These are phyloP conservation scores for Sporobolomyces pararoseus DNA, from an alignment of 768 basidiomycete genomes.

Conservation along the genomic window DNA sequence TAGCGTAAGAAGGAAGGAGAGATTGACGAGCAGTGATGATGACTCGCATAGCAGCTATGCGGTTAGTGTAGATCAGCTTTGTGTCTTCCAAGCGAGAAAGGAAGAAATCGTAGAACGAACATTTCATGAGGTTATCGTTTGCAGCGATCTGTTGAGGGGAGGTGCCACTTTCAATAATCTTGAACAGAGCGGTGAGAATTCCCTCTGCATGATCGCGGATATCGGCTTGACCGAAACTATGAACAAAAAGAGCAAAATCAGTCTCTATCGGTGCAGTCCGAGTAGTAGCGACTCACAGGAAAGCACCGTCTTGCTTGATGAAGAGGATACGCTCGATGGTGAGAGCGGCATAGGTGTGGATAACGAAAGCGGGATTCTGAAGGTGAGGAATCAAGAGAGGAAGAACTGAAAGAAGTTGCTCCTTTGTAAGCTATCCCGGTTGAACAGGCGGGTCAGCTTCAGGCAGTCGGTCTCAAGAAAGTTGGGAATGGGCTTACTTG, in stretches of 20 bases:
- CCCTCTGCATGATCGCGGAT: conserved; percentile 75
- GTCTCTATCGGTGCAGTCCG: neutral
- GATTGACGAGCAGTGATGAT: conserved; percentile 81
- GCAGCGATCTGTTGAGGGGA: conserved; percentile 91
- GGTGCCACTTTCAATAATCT: conserved; percentile 70
- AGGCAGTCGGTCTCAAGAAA: too few species aligned
- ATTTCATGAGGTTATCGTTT: conserved; percentile 97
- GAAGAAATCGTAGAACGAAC: conserved; percentile 54
- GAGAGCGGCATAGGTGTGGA: conserved; percentile 93
- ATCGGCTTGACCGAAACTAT: conserved; percentile 81
- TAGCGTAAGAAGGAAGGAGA: conserved; percentile 65
- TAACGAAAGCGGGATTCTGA: conserved; percentile 77
- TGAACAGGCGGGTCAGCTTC: neutral
- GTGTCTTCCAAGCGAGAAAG: neutral
- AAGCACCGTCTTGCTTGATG: conserved; percentile 72
- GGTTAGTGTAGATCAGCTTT: too few species aligned
- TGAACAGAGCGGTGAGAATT: conserved; percentile 64
- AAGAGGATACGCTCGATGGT: conserved; percentile 93
- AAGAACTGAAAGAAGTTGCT: conserved; percentile 83
- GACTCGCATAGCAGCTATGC: conserved; percentile 83
- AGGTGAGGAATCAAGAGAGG: conserved; percentile 82
- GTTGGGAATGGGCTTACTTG: conserved; percentile 60
- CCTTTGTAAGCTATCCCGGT: conserved; percentile 70
- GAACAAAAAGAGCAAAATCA: neutral
- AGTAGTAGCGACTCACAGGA: conserved; percentile 59